phyloP scores from a whole-genome alignment of 495 filamentous ascomycete genomes.

The Tetracladium marchalianum region DNA sequence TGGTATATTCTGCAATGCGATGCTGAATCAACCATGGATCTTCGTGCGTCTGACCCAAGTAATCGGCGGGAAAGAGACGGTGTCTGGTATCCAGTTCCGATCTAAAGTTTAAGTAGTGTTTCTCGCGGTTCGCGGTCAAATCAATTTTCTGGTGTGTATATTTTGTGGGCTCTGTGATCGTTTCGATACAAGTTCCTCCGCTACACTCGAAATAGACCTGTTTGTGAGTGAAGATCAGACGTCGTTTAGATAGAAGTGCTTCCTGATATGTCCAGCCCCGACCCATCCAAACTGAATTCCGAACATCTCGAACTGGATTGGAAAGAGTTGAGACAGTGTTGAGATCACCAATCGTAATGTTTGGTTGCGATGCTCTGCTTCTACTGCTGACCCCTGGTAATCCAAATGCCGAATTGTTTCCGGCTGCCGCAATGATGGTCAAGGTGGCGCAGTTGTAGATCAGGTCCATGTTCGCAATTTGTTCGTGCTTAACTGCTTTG shows the following conservation, averaged over 20 bases:
- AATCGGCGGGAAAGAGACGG: no score
- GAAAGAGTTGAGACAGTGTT: no score
- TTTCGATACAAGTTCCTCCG: not conserved
- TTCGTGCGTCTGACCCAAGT: no score
- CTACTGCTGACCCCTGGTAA: conserved; percentile 15
- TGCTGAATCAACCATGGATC: no score
- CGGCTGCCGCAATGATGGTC: conserved; percentile 19
- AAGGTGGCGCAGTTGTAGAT: conserved; percentile 20
- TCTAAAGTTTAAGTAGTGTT: no score
- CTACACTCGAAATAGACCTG: conserved; percentile 30
- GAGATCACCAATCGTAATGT: no score
- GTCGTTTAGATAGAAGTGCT: conserved; percentile 22
- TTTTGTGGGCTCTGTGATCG: no score
- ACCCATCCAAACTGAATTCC: conserved; percentile 16
- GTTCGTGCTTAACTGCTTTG: not conserved
- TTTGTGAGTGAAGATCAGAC: conserved; percentile 24
- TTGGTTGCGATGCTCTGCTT: no score
- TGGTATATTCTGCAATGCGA: conserved; percentile 5
- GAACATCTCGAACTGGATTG: not conserved
- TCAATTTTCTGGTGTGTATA: no score
- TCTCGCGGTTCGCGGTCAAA: no score
- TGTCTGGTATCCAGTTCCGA: no score
- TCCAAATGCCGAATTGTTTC: conserved; percentile 15
- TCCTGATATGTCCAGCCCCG: conserved; percentile 37
- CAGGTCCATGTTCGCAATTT: conserved; percentile 17